These are phyloP conservation scores for Sporisorium reilianum DNA, from an alignment of 1,284 basidiomycete genomes.

Conservation along the genomic window DNA sequence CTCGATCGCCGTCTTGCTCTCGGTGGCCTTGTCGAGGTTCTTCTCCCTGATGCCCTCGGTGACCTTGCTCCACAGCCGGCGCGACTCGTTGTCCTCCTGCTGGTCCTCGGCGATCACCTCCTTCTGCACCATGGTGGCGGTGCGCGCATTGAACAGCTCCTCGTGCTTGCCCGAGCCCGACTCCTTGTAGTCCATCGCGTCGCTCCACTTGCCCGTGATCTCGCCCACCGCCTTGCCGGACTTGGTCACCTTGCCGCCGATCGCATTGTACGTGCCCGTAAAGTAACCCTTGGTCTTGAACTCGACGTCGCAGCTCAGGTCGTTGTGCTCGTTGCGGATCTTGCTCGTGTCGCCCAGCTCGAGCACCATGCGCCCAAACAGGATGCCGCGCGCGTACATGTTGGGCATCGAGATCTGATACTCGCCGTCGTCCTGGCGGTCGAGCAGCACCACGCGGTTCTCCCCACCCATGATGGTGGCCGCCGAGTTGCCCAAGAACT, in stretches of 20 bases:
- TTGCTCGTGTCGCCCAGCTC: conserved; percentile 91
- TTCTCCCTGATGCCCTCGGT: conserved; percentile 87
- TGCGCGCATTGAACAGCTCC: conserved; percentile 84
- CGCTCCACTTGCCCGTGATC: conserved; percentile 90
- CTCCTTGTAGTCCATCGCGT: conserved; percentile 86
- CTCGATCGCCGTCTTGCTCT: conserved; percentile 89
- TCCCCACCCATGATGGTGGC: conserved; percentile 86
- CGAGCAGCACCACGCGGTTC: conserved; percentile 72
- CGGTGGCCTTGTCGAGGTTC: conserved; percentile 94
- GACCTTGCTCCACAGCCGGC: conserved; percentile 81
- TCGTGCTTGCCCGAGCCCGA: conserved; percentile 75
- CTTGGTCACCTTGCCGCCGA: conserved; percentile 83
- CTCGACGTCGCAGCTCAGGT: conserved; percentile 84
- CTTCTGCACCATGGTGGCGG: conserved; percentile 81
- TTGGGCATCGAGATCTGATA: conserved; percentile 68
- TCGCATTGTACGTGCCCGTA: conserved; percentile 93
- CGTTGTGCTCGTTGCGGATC: conserved; percentile 84
- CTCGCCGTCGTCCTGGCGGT: conserved; percentile 62
- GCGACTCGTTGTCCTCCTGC: conserved; percentile 91
- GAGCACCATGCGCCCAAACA: conserved; percentile 97
- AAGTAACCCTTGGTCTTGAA: conserved; percentile 99
- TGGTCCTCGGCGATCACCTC: conserved; percentile 84
- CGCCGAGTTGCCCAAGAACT: conserved; percentile 86
- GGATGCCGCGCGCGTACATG: conserved; percentile 89
- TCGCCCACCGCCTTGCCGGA: conserved; percentile 83